These are phyloP conservation scores for Parmales sp. DNA, from an alignment of 108 stramenopile species.

Conservation along the genomic window DNA sequence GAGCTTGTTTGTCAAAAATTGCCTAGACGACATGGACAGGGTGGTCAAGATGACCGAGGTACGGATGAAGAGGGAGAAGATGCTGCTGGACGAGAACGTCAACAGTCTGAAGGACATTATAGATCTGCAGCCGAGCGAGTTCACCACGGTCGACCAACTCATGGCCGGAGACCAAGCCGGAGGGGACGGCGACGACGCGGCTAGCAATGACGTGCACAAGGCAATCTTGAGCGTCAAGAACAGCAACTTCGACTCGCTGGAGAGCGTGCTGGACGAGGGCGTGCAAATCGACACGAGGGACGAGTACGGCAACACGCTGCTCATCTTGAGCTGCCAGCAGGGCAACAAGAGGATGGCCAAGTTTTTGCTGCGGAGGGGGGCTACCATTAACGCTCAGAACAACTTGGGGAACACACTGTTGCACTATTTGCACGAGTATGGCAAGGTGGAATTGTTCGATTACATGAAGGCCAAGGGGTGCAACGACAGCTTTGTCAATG, in stretches of 20 bases:
- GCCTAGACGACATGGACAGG: conserved; percentile 43
- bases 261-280: conserved; percentile 32
- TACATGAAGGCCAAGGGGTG: conserved; percentile 67
- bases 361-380: conserved; percentile 60
- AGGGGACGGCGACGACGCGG: conserved; percentile 5
- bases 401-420: conserved; percentile 60
- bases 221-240: conserved; percentile 56
- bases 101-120: conserved; percentile 36
- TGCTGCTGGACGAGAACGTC: conserved; percentile 25
- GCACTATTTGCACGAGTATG: conserved; percentile 63
- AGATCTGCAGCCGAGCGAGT: conserved; percentile 25
- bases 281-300: conserved; percentile 65
- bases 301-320: conserved; percentile 61
- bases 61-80: conserved; percentile 28
- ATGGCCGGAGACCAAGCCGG: background rate
- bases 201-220: conserved; percentile 33
- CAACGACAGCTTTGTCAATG: conserved; percentile 53
- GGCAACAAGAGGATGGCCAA: conserved; percentile 70
- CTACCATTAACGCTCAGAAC: conserved; percentile 63
- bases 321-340: conserved; percentile 67
- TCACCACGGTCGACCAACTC: conserved; percentile 1
- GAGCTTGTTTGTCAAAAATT: conserved; percentile 52
- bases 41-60: conserved; percentile 22
- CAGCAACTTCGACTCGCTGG: conserved; percentile 35
- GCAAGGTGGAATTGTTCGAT: conserved; percentile 55